Base-by-base conservation (phyloP, 2,329 filamentous ascomycete species). In the Alternaria solani region DNA sequence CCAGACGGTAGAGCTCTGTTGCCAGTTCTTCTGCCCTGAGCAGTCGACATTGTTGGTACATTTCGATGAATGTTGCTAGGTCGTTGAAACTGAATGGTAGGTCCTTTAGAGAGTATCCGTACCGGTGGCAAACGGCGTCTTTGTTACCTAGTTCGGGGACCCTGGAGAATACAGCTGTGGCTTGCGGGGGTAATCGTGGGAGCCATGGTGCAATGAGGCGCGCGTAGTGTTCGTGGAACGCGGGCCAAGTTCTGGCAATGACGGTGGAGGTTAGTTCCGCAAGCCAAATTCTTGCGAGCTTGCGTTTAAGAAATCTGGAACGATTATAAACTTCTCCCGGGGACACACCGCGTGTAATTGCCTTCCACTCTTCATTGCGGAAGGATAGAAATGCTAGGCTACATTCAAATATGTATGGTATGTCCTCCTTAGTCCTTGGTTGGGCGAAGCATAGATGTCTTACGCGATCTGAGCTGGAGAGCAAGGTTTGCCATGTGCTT, bases 11-110 rank as follows among this genome's bases (percentile, higher is more conserved):
- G 30, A 63, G 44, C 20, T 65, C 48, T 8, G 5, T 16, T 11
- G 57, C 57, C 7, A 61, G 38, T 7, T 49, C 36, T 43, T 61
- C 55, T 42, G 61, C 60, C 16, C 51, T 53, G 30, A 54, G 41
- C n/a, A 55, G n/a, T 14, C 51, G 56, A 5, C 51, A 23, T 18
- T 48, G 41, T 20, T 59, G 56, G 51, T 56, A 60, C 7, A 38
- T 26, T 4, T 48, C 20, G 18, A 59, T 14, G 20, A 62, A 59
- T 16, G n/a, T 5, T 26, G n/a, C 55, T 14, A 57, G 47, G 16
- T 55, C 34, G 9, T 36, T 14, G 9, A 44, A 3, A 20, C 25
- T n/a, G 18, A 54, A 54, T n/a, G 25, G 12, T 4, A 28, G 23
- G 7, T 36, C n/a, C n/a, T 39, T 9, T 5, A n/a, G 20, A 20